Conservation (phyloP, 306 rosid species). For the Trifolium pratense region DNA sequence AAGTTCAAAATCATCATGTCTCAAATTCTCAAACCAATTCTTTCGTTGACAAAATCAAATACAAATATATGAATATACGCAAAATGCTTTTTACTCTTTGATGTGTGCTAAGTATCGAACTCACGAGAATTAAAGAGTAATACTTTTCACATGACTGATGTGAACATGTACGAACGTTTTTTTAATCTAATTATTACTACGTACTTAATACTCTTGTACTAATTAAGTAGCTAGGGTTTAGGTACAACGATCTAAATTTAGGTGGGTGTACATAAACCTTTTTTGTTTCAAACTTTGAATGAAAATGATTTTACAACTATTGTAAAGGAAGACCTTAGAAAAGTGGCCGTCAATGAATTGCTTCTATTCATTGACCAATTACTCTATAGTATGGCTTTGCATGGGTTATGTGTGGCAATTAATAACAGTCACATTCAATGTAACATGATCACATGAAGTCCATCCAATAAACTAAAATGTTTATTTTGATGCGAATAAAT, state of each 20-base stretch:
- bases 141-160: too few relatives aligned
- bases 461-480: neutral
- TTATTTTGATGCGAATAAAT: neutral
- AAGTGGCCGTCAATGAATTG: neutral
- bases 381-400: neutral
- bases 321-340: neutral
- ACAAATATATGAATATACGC: neutral
- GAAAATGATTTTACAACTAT: neutral
- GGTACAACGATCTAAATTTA: neutral
- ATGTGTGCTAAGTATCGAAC: too few relatives aligned
- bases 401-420: slow-evolving; percentile 13
- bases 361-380: slow-evolving; percentile 7
- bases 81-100: too few relatives aligned
- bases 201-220: too few relatives aligned
- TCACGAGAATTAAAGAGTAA: too few relatives aligned
- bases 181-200: neutral
- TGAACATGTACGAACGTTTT: too few relatives aligned
- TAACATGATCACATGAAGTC: neutral
- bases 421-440: neutral
- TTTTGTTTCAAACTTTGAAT: neutral
- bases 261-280: neutral
- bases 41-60: neutral
- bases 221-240: neutral
- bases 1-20: neutral
- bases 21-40: neutral